A percentile compares a stretch with the other conserved stretches of the same genome.
These are phyloP conservation scores for Fistulinella cinereoalba DNA, from an alignment of 1,284 basidiomycete species.

Conservation along the genomic window DNA sequence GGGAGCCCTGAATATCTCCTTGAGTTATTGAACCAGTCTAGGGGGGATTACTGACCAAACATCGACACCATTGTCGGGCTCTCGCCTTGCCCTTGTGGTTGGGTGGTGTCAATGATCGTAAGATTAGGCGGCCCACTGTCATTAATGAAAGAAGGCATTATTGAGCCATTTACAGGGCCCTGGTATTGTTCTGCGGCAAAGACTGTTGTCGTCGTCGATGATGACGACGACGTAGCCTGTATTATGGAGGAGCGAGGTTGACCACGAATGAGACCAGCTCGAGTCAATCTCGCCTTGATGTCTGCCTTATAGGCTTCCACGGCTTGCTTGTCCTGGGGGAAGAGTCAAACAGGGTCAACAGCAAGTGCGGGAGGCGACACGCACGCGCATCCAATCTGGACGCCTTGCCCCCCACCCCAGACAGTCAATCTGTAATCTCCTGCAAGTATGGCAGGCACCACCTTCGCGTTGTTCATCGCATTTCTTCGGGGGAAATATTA, in stretches of 20 bases:
- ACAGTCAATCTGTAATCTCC: conserved; percentile 71
- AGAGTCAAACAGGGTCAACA: conserved; percentile 9
- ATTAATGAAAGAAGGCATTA: conserved; percentile 18
- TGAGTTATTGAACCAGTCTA: conserved; percentile 12
- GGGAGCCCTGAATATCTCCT: conserved; percentile 21
- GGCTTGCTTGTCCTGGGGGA: conserved; percentile 71
- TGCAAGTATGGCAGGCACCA: conserved; percentile 74
- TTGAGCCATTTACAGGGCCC: conserved; percentile 18
- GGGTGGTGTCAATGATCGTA: conserved; percentile 22
- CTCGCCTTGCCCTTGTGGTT: conserved; percentile 17
- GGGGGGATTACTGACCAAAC: conserved; percentile 24
- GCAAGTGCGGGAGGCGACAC: conserved; percentile 30
- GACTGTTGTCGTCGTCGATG: conserved; percentile 30
- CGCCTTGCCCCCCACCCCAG: conserved; percentile 77
- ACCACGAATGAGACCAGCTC: conserved; percentile 74
- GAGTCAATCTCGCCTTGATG: conserved; percentile 74
- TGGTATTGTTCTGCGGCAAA: conserved; percentile 35
- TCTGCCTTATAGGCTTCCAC: conserved; percentile 78
- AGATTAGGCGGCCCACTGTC: conserved; percentile 22
- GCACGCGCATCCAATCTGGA: conserved; percentile 80
- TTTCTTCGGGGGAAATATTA: conserved; percentile 50
- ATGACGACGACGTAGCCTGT: conserved; percentile 33
- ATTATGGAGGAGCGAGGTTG: conserved; percentile 61
- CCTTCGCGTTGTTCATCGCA: conserved; percentile 78
- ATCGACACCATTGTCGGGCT: conserved; percentile 30